phyloP scores from a whole-genome alignment of 441 rosid species.

The Adansonia madagascariensis region DNA sequence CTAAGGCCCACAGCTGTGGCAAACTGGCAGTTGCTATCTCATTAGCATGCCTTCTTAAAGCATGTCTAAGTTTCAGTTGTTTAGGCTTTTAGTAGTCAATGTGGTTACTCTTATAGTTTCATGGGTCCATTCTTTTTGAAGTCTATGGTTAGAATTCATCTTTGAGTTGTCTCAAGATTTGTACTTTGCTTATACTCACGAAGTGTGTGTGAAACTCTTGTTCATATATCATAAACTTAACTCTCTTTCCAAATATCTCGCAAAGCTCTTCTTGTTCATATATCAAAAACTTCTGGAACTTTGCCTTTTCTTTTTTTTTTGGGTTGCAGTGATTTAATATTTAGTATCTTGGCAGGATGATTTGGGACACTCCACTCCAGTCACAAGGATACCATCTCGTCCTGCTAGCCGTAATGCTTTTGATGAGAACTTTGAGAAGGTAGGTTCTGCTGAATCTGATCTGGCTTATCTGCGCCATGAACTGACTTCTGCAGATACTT shows the following conservation, averaged over 20 bases:
- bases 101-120: neutral
- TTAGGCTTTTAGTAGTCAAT: neutral
- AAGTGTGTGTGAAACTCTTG: neutral
- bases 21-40: neutral
- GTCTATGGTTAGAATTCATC: neutral
- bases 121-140: neutral
- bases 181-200: neutral
- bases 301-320: neutral
- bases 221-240: neutral
- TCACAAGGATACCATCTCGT: constrained; percentile 67
- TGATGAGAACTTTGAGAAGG: constrained; percentile 54
- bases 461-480: constrained; percentile 51
- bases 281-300: neutral
- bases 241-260: neutral
- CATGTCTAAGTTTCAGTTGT: neutral
- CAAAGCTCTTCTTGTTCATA: neutral
- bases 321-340: constrained; percentile 11
- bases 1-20: neutral
- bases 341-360: constrained; percentile 64
- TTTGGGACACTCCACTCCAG: constrained; percentile 50
- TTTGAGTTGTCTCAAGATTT: constrained; percentile 12
- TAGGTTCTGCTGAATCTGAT: constrained; percentile 56
- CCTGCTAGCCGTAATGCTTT: constrained; percentile 37
- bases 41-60: constrained; percentile 1
- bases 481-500: constrained; percentile 45